Percentiles rank a stretch among this genome's conserved stretches.
Conservation (phyloP, 345 rosid genomes). For the Arabidopsis arenosa region DNA sequence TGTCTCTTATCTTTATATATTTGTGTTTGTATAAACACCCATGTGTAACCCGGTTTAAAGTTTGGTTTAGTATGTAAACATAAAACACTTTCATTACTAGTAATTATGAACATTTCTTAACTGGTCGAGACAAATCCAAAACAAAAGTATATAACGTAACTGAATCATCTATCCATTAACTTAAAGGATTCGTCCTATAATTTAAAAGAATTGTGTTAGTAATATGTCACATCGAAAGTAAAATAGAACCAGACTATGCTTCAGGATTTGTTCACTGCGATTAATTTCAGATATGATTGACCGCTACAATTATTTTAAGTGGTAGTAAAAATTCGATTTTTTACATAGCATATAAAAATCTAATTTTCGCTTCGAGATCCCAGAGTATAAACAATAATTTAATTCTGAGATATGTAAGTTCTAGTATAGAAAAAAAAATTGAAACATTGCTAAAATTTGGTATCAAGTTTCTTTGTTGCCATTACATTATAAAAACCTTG, state of each 20-base stretch:
- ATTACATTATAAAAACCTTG: not conserved
- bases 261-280: not conserved
- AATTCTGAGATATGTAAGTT: not conserved
- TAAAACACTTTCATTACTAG: too few relatives aligned
- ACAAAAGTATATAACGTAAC: not conserved
- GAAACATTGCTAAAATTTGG: slow-evolving; percentile 1
- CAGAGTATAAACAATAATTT: too few relatives aligned
- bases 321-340: not conserved
- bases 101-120: not conserved
- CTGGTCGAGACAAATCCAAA: not conserved
- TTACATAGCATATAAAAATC: not conserved
- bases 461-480: not conserved
- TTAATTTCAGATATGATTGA: not conserved
- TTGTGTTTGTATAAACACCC: not conserved
- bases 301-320: not conserved
- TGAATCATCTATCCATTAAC: not conserved
- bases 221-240: not conserved
- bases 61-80: too few relatives aligned
- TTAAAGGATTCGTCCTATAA: not conserved
- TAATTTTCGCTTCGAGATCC: not conserved
- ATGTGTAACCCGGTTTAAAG: not conserved
- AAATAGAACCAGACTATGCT: not conserved
- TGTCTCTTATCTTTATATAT: not conserved
- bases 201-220: too few relatives aligned
- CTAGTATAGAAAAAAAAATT: not conserved